Base-by-base conservation (phyloP, 768 basidiomycete genomes). In the Termitomyces heimii region DNA sequence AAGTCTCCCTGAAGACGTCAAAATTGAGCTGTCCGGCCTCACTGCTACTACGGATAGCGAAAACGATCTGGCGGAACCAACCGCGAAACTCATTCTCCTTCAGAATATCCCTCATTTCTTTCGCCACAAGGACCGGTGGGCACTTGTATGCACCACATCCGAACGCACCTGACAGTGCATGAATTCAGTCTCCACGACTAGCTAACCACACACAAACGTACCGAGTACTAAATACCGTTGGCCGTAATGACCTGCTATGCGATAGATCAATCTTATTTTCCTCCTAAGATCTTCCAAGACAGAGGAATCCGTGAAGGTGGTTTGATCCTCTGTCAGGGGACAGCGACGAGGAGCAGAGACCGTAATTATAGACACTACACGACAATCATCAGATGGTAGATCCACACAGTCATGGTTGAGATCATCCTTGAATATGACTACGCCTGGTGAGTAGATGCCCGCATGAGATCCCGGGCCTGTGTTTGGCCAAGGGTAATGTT, bases 401-500 rank as follows among this genome's bases (percentile, higher is more conserved):
- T 75, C 73, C 5, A 56, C 68, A 56, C 75, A 78, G 43, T 68
- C 67, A 52, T 77, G 70, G 57, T 75, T 76, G 28, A 79, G 71
- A 56, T 78, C 75, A 51, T 77, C 69, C 57, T 75, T 77, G 71
- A 79, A 78, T 18, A 80, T 68, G 34, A 80, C 75, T 6, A 80
- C 72, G 8, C 72, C 74, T 0, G 78, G 76, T 0, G 78, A 80
- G 64, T 62, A 79, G 1, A 79, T 55, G 1, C 75, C 78, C 2
- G 75, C 72, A 5, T 67, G 60, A 18, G 73, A 77, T 1, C 73
- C 73, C 3, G 65, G 67, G 34, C 78, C 78, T 18, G 70, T 63
- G 62, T 80, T 80, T 13, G 75, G 71, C 78, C 78, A 79, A 9
- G 78, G 78, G 54, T 79, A 79, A 57, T 73, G 77, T 7, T 65